Evolutionary conservation across 73 alveolate genomes (phyloP), one percentile per base, ranked within the genome.

Genomic region (Uronychia binucleata): DNA sequence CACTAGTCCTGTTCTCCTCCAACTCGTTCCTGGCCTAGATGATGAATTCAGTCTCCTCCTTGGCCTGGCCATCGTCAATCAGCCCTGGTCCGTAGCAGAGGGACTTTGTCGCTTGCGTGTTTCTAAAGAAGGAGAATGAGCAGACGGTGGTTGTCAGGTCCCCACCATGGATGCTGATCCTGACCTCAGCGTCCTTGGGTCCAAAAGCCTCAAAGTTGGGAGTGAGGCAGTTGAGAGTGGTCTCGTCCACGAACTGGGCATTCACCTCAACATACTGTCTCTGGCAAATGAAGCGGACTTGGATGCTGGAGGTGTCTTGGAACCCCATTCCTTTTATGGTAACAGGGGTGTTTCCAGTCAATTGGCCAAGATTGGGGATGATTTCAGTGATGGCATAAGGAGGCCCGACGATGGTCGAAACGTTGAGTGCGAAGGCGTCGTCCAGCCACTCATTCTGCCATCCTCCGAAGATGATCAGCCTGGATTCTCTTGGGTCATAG

Each of bases 61-160:
- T 96, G 28, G 95, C 95, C 27, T 98, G 97, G 29, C 98, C 97
- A n/a, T 96, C 99, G 77, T 94, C 88, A 30, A 99, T 82, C 13
- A 98, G 94, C 34, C 99, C 99, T 1, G 99, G 99, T 11, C 99
- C 99, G 88, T 95, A 99, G 92, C 99, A 98, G 32, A 99, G 94
- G 32, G 99, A 96, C 93, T 97, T 97, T 87, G 95, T 95, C 28
- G 99, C 99, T 82, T 97, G 95, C 33, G 99, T 96, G 92, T 99
- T 99, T 97, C 96, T 90, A 95, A 97, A 99, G 93, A 98, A 98
- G 57, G 97, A 87, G 91, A 97, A 98, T 79, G 93, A 90, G 86
- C 92, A 82, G 46, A 93, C 94, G 74, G 98, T 98, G 78, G 98
- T 98, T 30, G 99, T 96, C 57, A 92, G 94, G 91, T 97, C 99